These are phyloP conservation scores for Allomyces javanicus DNA, from an alignment of 192 early-diverging fungal genomes.

Conservation along the genomic window DNA sequence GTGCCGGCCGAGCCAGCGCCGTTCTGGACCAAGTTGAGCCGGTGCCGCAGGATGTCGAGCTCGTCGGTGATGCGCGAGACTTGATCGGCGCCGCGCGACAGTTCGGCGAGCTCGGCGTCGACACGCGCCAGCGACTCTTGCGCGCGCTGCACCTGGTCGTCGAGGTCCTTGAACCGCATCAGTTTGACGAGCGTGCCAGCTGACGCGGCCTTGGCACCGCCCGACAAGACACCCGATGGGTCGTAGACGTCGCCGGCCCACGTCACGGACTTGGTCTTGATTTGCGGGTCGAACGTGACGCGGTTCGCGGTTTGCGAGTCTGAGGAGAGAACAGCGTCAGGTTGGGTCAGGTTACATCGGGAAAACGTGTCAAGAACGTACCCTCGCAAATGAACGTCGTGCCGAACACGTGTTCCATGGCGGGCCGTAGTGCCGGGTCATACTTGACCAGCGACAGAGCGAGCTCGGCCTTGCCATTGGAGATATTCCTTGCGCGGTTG, in stretches of 20 bases:
- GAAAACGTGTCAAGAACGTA: constrained; percentile 2
- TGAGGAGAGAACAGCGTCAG: not conserved
- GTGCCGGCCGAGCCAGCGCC: no score
- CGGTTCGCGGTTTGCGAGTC: constrained; percentile 64
- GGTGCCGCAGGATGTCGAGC: no score
- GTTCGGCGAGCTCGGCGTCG: no score
- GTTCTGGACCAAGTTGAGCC: no score
- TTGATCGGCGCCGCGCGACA: no score
- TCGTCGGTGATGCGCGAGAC: no score
- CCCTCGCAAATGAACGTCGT: constrained; percentile 67
- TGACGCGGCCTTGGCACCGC: constrained; percentile 61
- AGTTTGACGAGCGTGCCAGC: constrained; percentile 54
- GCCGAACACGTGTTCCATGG: constrained; percentile 91
- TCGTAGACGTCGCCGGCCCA: constrained; percentile 93
- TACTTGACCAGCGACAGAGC: constrained; percentile 69
- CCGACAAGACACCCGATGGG: constrained; percentile 78
- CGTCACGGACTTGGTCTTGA: constrained; percentile 80
- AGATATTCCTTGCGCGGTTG: not conserved
- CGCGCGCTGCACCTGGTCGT: not conserved
- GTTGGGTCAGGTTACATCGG: no score
- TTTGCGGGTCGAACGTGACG: constrained; percentile 71
- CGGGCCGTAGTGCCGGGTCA: constrained; percentile 52
- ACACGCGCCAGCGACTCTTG: no score
- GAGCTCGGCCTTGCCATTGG: constrained; percentile 59
- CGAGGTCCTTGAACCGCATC: not conserved